These are phyloP conservation scores for Diaporthe sp. DNA, from an alignment of 2,329 filamentous ascomycete genomes.

Conservation along the genomic window DNA sequence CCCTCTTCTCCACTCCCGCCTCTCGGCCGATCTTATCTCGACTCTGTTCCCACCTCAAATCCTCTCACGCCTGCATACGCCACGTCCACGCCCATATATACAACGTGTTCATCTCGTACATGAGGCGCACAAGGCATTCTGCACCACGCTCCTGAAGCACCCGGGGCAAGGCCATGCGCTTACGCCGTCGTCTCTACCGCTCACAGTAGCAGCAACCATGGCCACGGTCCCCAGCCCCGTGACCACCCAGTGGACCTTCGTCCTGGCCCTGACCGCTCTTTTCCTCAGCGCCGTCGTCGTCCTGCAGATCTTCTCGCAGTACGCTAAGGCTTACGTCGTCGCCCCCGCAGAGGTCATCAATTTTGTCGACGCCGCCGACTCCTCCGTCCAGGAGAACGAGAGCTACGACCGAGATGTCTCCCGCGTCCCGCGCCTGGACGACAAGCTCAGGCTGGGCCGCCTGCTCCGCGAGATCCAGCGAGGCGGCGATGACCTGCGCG, in stretches of 20 bases:
- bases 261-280: constrained; percentile 71
- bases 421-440: constrained; percentile 70
- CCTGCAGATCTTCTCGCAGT: constrained; percentile 64
- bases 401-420: constrained; percentile 72
- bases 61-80: constrained; percentile 5
- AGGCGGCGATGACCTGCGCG: constrained; percentile 71
- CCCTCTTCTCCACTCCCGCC: constrained; percentile 10
- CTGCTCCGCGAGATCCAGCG: constrained; percentile 74
- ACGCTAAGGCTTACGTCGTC: constrained; percentile 68
- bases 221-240: constrained; percentile 62
- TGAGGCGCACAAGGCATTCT: constrained; percentile 35
- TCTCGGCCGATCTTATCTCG: constrained; percentile 28
- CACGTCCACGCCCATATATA: background rate
- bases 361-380: constrained; percentile 72
- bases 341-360: constrained; percentile 70
- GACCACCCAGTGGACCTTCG: constrained; percentile 68
- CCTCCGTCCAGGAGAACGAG: constrained; percentile 74
- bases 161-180: constrained; percentile 44
- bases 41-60: constrained; percentile 8
- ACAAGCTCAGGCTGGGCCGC: constrained; percentile 71
- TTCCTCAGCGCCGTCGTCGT: constrained; percentile 68
- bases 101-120: constrained; percentile 33
- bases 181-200: constrained; percentile 23
- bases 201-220: constrained; percentile 54
- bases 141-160: constrained; percentile 37